Evolutionary conservation across 768 basidiomycete species (phyloP), one percentile per base, ranked within the genome.

Genomic region (Hydnum rufescens): DNA sequence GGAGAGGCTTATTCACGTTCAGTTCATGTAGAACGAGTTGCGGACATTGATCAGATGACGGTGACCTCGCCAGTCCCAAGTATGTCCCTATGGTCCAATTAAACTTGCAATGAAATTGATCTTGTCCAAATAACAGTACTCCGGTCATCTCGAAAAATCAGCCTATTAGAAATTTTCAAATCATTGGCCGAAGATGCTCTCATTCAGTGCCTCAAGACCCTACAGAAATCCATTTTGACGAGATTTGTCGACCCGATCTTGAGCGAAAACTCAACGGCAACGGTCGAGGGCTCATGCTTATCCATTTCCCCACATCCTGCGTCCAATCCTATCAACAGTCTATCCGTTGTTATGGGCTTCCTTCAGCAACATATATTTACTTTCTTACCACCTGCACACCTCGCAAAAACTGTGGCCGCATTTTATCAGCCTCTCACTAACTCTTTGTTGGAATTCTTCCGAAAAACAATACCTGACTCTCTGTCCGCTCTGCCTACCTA

Each of bases 381-480:
- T 2, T 62, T 65, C 51, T 64, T 84, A 19, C 78, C 83, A 16
- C 42, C 61, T 1, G 54, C 71, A 0, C 71, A 78, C 49, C 59
- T 64, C 5, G 57, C 61, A 2, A 18, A 48, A 2, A 79, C 87
- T 57, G 62, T 70, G n/a, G 71, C 67, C 29, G 73, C 74, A 13
- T 65, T 92, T 2, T 70, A 68, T 61, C 77, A 74, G 59, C 76
- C 80, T 1, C 58, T 82, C 18, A 73, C 74, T 2, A 69, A 67
- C 3, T 74, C 76, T 25, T 59, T 88, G 19, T 70, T 92, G 49
- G 71, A 76, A 48, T 70, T 76, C 56, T 65, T 90, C 31, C 70
- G 92, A 42, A 65, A 78, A 31, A 76, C 82, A 0, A 66, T 90
- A 2, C 86, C 89, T 0, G 73, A 76, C 0, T 73, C 76, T 2